phyloP scores from a whole-genome alignment of 179 eudicot genomes.

The Vitellaria paradoxa region DNA sequence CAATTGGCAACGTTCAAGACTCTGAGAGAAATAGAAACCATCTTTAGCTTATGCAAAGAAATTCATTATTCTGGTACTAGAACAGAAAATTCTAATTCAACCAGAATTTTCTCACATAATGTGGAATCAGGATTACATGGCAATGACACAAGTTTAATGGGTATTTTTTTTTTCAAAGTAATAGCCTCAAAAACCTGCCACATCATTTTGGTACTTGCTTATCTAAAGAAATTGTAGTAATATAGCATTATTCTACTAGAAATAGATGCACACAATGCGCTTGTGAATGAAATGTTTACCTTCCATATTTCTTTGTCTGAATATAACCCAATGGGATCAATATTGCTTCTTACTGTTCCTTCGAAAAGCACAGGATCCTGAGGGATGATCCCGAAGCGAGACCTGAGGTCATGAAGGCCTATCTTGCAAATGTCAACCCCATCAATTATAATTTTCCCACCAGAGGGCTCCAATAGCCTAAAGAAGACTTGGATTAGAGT shows the following conservation, averaged over 20 bases:
- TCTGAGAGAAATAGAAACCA: constrained; percentile 28
- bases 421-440: constrained; percentile 56
- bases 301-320: constrained; percentile 87
- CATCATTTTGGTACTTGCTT: too few species aligned
- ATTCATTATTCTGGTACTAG: too few species aligned
- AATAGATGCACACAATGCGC: too few species aligned
- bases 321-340: constrained; percentile 65
- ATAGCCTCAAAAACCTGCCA: too few species aligned
- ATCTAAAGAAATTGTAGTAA: too few species aligned
- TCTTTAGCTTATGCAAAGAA: too few species aligned
- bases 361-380: constrained; percentile 89
- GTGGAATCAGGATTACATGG: too few species aligned
- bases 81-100: too few species aligned
- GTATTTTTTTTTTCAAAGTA: too few species aligned
- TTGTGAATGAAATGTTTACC: constrained; percentile 31
- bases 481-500: constrained; percentile 78
- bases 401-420: constrained; percentile 83
- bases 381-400: constrained; percentile 84
- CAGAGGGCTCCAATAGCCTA: constrained; percentile 72
- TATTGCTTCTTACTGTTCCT: constrained; percentile 83
- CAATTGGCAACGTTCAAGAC: constrained; percentile 88
- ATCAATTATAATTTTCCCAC: constrained; percentile 63
- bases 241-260: too few species aligned
- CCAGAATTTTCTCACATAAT: too few species aligned
- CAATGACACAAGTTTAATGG: too few species aligned